phyloP scores from a whole-genome alignment of 2,329 filamentous ascomycete genomes.

The Acephala macrosclerotiorum region DNA sequence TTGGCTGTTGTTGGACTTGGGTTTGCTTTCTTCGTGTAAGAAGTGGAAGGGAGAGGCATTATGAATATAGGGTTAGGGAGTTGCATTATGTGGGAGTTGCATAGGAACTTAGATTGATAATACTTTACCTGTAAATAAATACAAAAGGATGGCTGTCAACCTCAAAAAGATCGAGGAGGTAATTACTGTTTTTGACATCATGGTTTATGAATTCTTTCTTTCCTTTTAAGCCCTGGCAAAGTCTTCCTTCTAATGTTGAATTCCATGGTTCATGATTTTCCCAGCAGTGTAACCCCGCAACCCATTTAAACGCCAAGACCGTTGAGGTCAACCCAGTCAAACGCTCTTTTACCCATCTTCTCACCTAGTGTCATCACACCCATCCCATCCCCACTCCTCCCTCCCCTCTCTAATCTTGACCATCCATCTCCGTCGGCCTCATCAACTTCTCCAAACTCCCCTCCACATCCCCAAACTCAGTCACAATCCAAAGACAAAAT shows the following conservation, averaged over 20 bases:
- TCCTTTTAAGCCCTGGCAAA: neutral
- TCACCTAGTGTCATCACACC: too few species aligned
- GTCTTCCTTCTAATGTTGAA: conserved; percentile 35
- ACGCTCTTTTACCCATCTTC: neutral
- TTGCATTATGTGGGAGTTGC: neutral
- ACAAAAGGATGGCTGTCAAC: too few species aligned
- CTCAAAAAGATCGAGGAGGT: too few species aligned
- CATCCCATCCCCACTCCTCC: neutral
- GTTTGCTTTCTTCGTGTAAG: neutral
- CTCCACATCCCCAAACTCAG: conserved; percentile 67
- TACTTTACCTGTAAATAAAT: too few species aligned
- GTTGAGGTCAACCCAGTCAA: conserved; percentile 20
- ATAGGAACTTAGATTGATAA: neutral
- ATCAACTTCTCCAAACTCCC: conserved; percentile 33
- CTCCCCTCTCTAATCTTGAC: conserved; percentile 27
- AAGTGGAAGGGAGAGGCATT: neutral
- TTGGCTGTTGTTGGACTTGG: neutral
- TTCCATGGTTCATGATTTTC: conserved; percentile 16
- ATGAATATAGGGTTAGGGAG: neutral
- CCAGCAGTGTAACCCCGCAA: conserved; percentile 1
- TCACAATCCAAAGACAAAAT: conserved; percentile 90
- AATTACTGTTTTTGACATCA: too few species aligned
- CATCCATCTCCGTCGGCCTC: conserved; percentile 30
- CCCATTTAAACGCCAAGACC: conserved; percentile 16
- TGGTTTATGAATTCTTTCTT: conserved; percentile 1